A percentile compares a stretch with the other conserved stretches of the same genome.
Conservation (phyloP, 768 basidiomycete genomes). For the Holtermanniella nyarrowii region DNA sequence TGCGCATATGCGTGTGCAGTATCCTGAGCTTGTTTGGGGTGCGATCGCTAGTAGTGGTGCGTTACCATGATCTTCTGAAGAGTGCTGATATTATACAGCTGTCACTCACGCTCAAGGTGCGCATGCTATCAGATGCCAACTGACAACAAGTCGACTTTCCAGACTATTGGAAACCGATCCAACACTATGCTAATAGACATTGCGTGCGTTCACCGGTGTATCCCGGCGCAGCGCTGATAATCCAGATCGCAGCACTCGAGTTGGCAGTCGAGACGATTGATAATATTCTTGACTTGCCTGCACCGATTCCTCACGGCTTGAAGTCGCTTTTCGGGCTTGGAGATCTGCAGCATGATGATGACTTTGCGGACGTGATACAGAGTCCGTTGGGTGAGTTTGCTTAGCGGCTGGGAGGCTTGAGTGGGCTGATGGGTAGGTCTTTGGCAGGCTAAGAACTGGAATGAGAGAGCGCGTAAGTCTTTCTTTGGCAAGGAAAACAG, state of each 20-base stretch:
- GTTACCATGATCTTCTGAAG: background rate
- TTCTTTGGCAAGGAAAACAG: no score
- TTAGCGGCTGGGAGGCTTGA: background rate
- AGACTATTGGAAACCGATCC: constrained; percentile 74
- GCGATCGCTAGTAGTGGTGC: constrained; percentile 74
- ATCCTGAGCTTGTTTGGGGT: constrained; percentile 79
- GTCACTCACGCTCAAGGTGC: constrained; percentile 65
- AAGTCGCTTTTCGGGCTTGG: constrained; percentile 68
- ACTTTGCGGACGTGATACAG: constrained; percentile 43
- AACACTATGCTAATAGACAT: constrained; percentile 52
- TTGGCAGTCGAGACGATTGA: constrained; percentile 24
- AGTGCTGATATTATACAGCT: constrained; percentile 41
- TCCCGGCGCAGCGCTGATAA: background rate
- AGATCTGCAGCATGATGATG: constrained; percentile 49
- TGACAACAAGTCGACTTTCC: constrained; percentile 67
- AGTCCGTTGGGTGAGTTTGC: constrained; percentile 20
- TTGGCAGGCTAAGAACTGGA: constrained; percentile 86
- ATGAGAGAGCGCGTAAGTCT: constrained; percentile 47
- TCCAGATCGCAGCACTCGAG: constrained; percentile 16
- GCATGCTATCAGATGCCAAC: no score
- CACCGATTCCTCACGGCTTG: constrained; percentile 46
- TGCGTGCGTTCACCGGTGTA: constrained; percentile 8
- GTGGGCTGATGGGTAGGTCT: constrained; percentile 33
- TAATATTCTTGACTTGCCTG: constrained; percentile 17
- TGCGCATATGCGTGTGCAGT: constrained; percentile 78